Conservation (phyloP, 2,329 filamentous ascomycete species). For the Ceratocystiopsis minuta region DNA sequence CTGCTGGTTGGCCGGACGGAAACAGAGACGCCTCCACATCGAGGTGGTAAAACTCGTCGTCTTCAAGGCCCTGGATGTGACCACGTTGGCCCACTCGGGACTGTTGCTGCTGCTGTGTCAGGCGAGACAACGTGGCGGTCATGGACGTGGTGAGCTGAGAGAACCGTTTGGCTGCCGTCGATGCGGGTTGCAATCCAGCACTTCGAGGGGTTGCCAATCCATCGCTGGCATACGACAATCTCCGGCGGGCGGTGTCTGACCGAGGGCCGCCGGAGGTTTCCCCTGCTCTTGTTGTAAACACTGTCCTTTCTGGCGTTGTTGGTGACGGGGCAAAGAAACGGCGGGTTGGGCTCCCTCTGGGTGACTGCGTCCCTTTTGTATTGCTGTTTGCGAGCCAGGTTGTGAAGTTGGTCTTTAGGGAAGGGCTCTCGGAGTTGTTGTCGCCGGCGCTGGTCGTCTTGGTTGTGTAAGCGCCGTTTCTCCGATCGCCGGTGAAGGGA, state of each 20-base stretch:
- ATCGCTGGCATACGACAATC: slow-evolving; percentile 11
- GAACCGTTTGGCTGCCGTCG: slow-evolving; percentile 21
- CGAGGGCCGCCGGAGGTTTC: neutral
- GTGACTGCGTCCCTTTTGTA: no score
- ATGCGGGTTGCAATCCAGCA: neutral
- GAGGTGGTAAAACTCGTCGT: slow-evolving; percentile 37
- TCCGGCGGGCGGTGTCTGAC: slow-evolving; percentile 5
- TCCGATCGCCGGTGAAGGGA: neutral
- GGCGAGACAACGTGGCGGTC: slow-evolving; percentile 24
- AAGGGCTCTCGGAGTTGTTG: neutral
- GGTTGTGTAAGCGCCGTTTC: slow-evolving; percentile 2
- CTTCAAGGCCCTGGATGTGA: slow-evolving; percentile 8
- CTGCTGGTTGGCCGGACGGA: slow-evolving; percentile 22
- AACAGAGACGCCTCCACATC: slow-evolving; percentile 38
- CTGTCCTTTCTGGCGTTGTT: slow-evolving; percentile 4
- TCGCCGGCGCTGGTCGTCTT: neutral
- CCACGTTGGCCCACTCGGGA: no score
- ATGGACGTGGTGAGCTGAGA: slow-evolving; percentile 28
- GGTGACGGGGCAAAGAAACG: neutral
- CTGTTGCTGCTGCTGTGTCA: slow-evolving; percentile 11
- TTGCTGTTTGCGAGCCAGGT: slow-evolving; percentile 3
- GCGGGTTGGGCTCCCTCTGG: no score
- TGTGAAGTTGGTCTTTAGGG: slow-evolving; percentile 1
- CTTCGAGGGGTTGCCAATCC: slow-evolving; percentile 3
- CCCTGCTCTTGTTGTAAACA: neutral